phyloP scores from a whole-genome alignment of 768 basidiomycete genomes.

The Serendipita sp. region DNA sequence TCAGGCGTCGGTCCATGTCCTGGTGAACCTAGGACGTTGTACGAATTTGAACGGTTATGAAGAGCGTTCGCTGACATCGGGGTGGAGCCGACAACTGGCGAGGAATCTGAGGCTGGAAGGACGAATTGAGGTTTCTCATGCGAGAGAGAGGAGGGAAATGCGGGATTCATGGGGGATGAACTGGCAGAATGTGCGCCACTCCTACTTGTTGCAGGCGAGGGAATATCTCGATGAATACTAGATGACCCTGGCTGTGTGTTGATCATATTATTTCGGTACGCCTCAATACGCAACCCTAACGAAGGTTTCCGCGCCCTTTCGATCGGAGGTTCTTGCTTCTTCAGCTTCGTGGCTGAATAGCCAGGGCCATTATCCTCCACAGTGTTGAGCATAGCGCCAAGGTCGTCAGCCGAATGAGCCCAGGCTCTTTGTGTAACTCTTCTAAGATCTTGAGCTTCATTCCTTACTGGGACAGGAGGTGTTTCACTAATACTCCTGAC shows the following conservation, averaged over 20 bases:
- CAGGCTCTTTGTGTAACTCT: neutral
- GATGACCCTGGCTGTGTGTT: neutral
- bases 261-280: constrained; percentile 1
- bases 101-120: neutral
- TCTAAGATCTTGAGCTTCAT: neutral
- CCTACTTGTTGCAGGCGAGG: neutral
- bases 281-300: neutral
- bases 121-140: neutral
- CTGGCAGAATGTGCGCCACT: neutral
- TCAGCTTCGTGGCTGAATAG: neutral
- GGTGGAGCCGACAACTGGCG: neutral
- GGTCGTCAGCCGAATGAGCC: constrained; percentile 3
- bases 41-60: neutral
- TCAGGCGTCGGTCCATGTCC: neutral
- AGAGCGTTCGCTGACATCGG: neutral
- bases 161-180: neutral
- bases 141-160: neutral
- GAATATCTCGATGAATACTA: neutral
- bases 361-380: neutral
- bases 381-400: neutral
- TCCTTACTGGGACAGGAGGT: neutral
- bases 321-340: neutral
- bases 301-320: constrained; percentile 1
- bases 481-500: neutral
- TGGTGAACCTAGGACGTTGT: neutral